Percentiles rank a stretch among this genome's conserved stretches.
These are phyloP conservation scores for Trichosanthes cucumerina DNA, from an alignment of 306 rosid genomes.

Conservation along the genomic window DNA sequence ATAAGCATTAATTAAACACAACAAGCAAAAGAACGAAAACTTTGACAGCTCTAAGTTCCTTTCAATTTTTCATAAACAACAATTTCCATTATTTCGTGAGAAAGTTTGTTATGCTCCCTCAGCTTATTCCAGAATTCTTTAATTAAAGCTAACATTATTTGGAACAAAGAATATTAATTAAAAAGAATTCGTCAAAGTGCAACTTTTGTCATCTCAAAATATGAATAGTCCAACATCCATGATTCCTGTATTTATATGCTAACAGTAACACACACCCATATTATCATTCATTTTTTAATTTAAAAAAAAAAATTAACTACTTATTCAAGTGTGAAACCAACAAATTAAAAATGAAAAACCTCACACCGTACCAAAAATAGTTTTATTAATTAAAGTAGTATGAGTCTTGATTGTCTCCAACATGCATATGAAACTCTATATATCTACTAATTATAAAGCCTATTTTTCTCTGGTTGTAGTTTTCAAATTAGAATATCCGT, in stretches of 20 bases:
- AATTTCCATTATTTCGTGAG: background rate
- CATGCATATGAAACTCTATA: background rate
- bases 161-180: background rate
- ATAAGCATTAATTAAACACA: background rate
- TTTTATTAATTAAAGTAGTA: background rate
- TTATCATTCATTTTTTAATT: background rate
- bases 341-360: background rate
- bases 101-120: background rate
- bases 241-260: background rate
- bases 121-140: too few relatives aligned
- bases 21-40: background rate
- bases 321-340: background rate
- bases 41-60: background rate
- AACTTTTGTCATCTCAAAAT: background rate
- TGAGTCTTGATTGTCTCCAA: background rate
- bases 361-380: background rate
- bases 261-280: background rate
- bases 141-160: background rate
- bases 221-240: background rate
- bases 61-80: too few relatives aligned
- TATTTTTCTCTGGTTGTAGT: background rate
- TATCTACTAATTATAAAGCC: background rate
- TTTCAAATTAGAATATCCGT: background rate
- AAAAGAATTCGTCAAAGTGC: background rate
- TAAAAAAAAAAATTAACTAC: too few relatives aligned